Conservation (phyloP, 371 early-diverging fungal species). For the Rhizopus sp. region DNA sequence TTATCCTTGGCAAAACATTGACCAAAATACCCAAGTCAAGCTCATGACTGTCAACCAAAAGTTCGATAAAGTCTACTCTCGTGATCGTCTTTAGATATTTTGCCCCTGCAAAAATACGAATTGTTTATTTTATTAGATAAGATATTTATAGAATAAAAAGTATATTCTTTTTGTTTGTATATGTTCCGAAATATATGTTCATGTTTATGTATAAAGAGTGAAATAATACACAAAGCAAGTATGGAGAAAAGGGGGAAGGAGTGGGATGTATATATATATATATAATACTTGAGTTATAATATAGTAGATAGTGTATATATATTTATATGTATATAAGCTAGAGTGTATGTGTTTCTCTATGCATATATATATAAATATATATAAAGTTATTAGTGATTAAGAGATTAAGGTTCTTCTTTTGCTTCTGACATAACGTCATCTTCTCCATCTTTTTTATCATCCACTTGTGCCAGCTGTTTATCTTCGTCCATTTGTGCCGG, state of each 20-base stretch:
- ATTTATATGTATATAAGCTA: no score
- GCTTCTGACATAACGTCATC: conserved; percentile 20
- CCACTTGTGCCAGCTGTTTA: no score
- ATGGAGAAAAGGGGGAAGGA: conserved; percentile 3
- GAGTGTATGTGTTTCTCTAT: not conserved
- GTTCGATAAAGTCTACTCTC: conserved; percentile 42
- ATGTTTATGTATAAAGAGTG: not conserved
- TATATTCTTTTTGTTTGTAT: not conserved
- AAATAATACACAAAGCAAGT: conserved; percentile 9
- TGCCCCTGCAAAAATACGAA: no score
- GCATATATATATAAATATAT: not conserved
- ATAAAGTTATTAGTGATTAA: not conserved
- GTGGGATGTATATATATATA: conserved; percentile 8
- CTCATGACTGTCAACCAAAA: conserved; percentile 57
- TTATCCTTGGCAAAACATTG: conserved; percentile 60
- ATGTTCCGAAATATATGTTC: no score
- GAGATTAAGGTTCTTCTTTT: conserved; percentile 6
- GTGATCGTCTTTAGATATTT: conserved; percentile 21
- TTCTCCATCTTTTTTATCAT: conserved; percentile 8
- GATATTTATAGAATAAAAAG: conserved; percentile 12
- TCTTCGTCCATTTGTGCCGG: not conserved
- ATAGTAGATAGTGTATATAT: no score
- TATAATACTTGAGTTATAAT: not conserved
- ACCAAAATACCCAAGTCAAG: conserved; percentile 55
- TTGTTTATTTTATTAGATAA: not conserved